Base-by-base conservation (phyloP, 2,329 filamentous ascomycete species). In the Pyrenophora tritici-repentis region DNA sequence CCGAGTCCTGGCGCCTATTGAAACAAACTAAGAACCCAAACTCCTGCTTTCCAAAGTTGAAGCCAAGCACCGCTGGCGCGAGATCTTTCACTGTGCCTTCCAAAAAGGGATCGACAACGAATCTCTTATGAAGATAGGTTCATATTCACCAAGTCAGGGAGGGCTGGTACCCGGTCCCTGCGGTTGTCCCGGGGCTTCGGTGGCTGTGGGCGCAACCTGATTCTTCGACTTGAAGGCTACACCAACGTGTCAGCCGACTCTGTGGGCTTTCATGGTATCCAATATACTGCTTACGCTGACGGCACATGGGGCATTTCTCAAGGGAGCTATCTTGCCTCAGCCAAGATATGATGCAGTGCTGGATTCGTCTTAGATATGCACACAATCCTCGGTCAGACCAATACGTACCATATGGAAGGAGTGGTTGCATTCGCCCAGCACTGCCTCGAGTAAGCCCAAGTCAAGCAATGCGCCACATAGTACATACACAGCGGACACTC, bases 321-420 rank as follows among this genome's bases (percentile, higher is more conserved):
- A 91, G 93, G 22, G 92, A 90, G 10, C 90, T 87, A 58, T 97
- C 94, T 73, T 97, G 92, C 68, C 94, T 90, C 64, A 99, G 91
- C 94, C 94, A 99, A 67, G 91, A 90, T 65, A 89, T 82, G 64
- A 99, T 94, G 75, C 94, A 99, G 76, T 99, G 94, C 91, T 96
- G 22, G 4, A 32, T 17, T 9, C 26, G 13, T 26, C 20, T 62
- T 31, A 58, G 59, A n/a, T 53, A 24, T 55, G 36, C 46, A 32
- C 20, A 26, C 9, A 18, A 12, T 12, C 14, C 13, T n/a, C 13
- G 12, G 2, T 22, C 26, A 16, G 14, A 2, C 14, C 2, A 18
- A 16, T 18, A 39, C 51, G 32, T 75, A 95, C 91, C 90, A 96
- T 95, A 75, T 99, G 94, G 71, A 99, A 99, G 58, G 91, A 96